These are phyloP conservation scores for Blastomyces emzantsi DNA, from an alignment of 2,329 filamentous ascomycete species.

Conservation along the genomic window DNA sequence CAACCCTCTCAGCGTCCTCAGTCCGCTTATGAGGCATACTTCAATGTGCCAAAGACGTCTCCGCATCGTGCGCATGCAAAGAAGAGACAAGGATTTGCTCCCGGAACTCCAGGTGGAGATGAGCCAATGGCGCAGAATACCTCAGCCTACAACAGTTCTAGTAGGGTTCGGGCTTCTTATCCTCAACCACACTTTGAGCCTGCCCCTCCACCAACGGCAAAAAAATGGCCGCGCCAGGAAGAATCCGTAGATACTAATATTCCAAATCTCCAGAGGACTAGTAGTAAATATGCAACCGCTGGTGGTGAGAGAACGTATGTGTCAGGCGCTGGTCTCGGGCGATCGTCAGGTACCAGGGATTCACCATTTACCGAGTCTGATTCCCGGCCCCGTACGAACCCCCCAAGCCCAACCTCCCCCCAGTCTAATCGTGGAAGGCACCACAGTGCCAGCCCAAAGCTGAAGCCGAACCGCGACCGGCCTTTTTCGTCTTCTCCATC, in stretches of 20 bases:
- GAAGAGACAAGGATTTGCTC: conserved; percentile 50
- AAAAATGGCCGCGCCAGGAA: conserved; percentile 28
- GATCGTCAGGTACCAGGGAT: conserved; percentile 47
- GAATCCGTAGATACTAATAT: conserved; percentile 13
- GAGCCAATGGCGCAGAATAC: conserved; percentile 48
- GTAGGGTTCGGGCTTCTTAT: conserved; percentile 29
- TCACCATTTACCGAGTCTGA: conserved; percentile 32
- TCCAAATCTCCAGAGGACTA: conserved; percentile 41
- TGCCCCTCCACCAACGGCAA: conserved; percentile 34
- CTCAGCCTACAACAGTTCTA: conserved; percentile 40
- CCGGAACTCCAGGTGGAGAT: conserved; percentile 49
- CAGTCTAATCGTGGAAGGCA: conserved; percentile 25
- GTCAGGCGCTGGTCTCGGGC: conserved; percentile 42
- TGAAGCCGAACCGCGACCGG: conserved; percentile 27
- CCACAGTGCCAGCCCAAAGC: conserved; percentile 38
- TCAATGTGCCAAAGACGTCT: conserved; percentile 25
- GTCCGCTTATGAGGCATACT: conserved; percentile 35
- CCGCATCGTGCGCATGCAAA: conserved; percentile 36
- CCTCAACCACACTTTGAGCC: conserved; percentile 29
- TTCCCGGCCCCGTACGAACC: conserved; percentile 29
- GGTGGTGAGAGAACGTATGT: conserved; percentile 51
- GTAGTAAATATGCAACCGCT: conserved; percentile 46
- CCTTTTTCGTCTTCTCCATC: conserved; percentile 30
- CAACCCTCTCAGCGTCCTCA: conserved; percentile 25
- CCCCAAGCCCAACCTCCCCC: conserved; percentile 27